Base-by-base conservation (phyloP, 2,329 filamentous ascomycete species). In the Phoma herbarum region DNA sequence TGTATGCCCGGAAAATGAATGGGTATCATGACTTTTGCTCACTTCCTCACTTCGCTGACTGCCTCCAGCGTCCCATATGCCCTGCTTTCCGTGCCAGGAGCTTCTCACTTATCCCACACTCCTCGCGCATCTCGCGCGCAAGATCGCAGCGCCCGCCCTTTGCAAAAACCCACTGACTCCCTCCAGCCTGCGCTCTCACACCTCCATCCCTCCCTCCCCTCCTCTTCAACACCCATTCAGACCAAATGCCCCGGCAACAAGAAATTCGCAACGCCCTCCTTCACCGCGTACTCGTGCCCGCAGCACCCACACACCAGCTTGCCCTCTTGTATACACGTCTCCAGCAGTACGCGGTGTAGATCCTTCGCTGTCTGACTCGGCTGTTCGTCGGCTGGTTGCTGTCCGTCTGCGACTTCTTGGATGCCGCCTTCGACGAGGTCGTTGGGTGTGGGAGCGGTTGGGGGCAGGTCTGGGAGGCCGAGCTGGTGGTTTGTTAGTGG, bases 211-310 rank as follows among this genome's bases (percentile, higher is more conserved):
- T n/a, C n/a, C n/a, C n/a, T n/a, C n/a, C 29, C 20, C 29, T 44
- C 22, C 47, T 46, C 16, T 11, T 9, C 4, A 35, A 35, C 6
- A 45, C 26, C 14, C 33, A 1, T 11, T 29, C 33, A 86, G 31
- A 93, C 95, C 78, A 99, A 80, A 81, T 99, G 95, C 71, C 90
- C 95, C 12, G 95, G 95, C 67, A 99, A 80, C 74, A 99, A 80
- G 73, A 99, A 99, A 78, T 98, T 98, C 59, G 93, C 92, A 77
- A 98, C 97, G 5, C 95, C 95, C 79, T 99, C 94, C 75, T 95
- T 93, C 63, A 99, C 89, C 59, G 88, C 88, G 78, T 98, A 99
- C 81, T 96, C 92, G 75, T 98, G 94, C 46, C 91, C 92, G 75
- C 95, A 99, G 78, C 90, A 91, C 46, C 87, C 93, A 77, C 95